Evolutionary conservation across 2,329 filamentous ascomycete species (phyloP), one percentile per base, ranked within the genome.

Genomic region (Dothideomycetidae sp.): DNA sequence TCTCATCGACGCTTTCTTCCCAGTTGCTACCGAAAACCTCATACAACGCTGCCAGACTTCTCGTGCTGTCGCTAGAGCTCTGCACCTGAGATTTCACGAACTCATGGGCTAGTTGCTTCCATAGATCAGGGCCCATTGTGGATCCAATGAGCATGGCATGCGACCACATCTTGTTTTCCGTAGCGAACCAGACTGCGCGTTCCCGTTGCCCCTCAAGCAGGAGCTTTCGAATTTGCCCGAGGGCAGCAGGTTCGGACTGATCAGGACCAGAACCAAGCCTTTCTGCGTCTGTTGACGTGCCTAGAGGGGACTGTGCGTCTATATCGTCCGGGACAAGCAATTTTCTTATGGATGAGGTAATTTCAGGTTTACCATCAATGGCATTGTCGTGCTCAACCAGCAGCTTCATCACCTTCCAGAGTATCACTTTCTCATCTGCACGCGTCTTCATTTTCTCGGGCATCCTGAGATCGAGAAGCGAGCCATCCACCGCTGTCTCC

Each of bases 61-160:
- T 81, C 37, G 85, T 85, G 48, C 80, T 82, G 37, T 78, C 75
- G 2, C 81, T 76, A 3, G 78, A 65, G 36, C 78, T 78, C 54
- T 90, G 92, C 39, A 98, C 83, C 56, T 98, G 90, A 51, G 92
- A 86, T 47, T 85, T 79, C 12, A 98, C 80, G 51, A 98, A 98
- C 51, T 98, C 90, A 51, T 93, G 85, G 1, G 85, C 75, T 16
- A 98, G 86, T 53, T 92, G 82, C 55, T 85, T 92, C 71, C 92
- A 96, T 2, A 92, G 66, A 4, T 68, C 63, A 31, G 65, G 68
- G 14, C 83, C 81, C 33, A 81, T 66, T 1, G 83, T 90, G 5
- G 60, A 93, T 56, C 90, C 80, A 23, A 98, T 78, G 13, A 98
- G 67, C 70, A 98, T 81, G 3, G 90, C 92, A 56, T 98, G 92